A percentile compares a stretch with the other conserved stretches of the same genome.
Conservation (phyloP, 2,329 filamentous ascomycete species). For the Alternaria triticimaculans region DNA sequence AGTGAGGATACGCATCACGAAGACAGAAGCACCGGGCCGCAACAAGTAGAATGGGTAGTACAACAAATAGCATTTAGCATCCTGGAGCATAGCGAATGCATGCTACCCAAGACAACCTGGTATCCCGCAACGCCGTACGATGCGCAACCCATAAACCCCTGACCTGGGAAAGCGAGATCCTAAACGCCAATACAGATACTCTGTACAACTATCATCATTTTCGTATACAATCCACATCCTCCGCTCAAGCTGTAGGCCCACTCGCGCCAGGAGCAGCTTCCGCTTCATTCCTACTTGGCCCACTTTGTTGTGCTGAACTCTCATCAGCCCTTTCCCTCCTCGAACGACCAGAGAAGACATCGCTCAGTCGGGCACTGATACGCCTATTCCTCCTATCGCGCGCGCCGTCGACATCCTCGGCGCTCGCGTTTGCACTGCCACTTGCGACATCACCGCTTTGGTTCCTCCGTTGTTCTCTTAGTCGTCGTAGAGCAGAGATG, state of each 20-base stretch:
- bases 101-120: background rate
- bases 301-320: constrained; percentile 3
- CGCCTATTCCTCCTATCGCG: constrained; percentile 31
- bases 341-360: constrained; percentile 33
- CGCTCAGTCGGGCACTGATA: constrained; percentile 34
- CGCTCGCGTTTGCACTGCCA: constrained; percentile 18
- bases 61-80: background rate
- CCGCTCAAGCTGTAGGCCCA: background rate
- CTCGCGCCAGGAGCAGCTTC: background rate
- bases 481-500: constrained; percentile 48
- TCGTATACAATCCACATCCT: too few relatives aligned
- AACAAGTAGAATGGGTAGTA: background rate
- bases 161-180: background rate
- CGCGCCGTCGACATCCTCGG: constrained; percentile 20
- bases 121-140: background rate
- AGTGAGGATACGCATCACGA: background rate
- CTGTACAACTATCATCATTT: background rate
- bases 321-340: constrained; percentile 16
- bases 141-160: background rate
- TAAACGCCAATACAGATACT: background rate
- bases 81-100: background rate
- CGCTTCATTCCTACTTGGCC: background rate
- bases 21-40: background rate
- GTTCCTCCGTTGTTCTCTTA: constrained; percentile 43
- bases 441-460: constrained; percentile 25